Evolutionary conservation across 2,329 filamentous ascomycete genomes (phyloP), one percentile per base, ranked within the genome.

Genomic region (Colletotrichum eremochloae): DNA sequence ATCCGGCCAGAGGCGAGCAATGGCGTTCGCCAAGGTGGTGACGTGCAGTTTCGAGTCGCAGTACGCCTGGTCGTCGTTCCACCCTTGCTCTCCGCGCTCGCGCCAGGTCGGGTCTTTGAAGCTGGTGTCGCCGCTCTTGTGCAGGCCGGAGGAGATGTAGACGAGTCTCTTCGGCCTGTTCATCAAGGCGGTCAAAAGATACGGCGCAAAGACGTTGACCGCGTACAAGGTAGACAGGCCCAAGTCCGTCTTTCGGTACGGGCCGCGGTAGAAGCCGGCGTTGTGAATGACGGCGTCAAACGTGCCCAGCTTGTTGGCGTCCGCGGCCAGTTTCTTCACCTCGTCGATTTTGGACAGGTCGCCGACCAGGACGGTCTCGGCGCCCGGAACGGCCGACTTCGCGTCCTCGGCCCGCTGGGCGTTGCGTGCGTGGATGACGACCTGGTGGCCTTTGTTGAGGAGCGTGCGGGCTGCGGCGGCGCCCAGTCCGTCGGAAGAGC

Each of bases 231-330:
- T 81, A 0, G 87, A 84, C 31, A 88, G 73, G 2, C 77, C 67
- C 8, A 71, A 8, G 48, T 73, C 78, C n/a, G 77, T 77, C 40
- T 84, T 64, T 76, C 79, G 82, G 53, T 31, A 76, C 63, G 15
- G 74, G 20, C 84, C 84, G 40, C 78, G 79, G 67, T 84, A 86
- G 33, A 88, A 74, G 3, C 87, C 88, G 0, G 89, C 89, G 72
- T 90, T 91, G 81, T 90, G 88, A 24, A 91, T 82, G 18, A 91
- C 81, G 33, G 83, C 82, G 76, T 91, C 89, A 76, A 87, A 90
- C 0, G 82, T 80, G 0, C 86, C 86, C 1, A 82, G 78, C 48
- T 80, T 79, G 77, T 88, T 87, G 64, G 87, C 84, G 64, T 88
- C 81, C 14, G 80, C 77, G 1, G 89, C 88, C 2, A 91, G 81